Evolutionary conservation across 1,139 yeast genomes (phyloP), one percentile per base, ranked within the genome.

Genomic region (Torulaspora globosa): DNA sequence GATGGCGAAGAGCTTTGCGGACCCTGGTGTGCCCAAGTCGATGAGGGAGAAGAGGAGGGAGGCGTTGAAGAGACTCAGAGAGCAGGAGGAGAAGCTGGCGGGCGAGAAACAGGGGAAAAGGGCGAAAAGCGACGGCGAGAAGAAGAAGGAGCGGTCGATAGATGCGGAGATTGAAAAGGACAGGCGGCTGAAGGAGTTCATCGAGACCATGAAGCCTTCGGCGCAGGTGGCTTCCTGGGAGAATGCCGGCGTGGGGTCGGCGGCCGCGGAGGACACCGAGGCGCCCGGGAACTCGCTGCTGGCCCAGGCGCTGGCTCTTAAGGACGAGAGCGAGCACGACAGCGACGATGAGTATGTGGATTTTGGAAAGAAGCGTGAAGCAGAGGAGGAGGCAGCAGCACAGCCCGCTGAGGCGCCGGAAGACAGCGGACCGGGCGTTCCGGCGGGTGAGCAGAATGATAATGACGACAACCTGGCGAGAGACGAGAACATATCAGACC

Each of bases 1-100:
- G 41, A 60, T 84, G 46, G 98, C 98, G 1, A 87, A 86, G 68
- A 78, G 92, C 36, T 84, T 86, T 65, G 82, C 87, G 10, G 96
- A 87, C 63, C 89, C 92, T 4, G 70, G 71, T 6, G 90, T 85
- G 7, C 95, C 95, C n/a, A 67, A 78, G 49, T 79, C 94, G 0
- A 76, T 80, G 72, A 81, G 74, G 54, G 86, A 83, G 50, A 78
- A 78, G 68, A 73, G 75, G 56, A 72, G 79, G 61, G 73, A 75
- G 55, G 79, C 80, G 12, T 74, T 73, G 39, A 76, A 74, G 31
- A 73, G 78, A 50, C 65, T 82, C 32, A 69, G 72, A 54, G 75
- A 72, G 51, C 73, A 79, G 51, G 89, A 81, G 65, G 79, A 75
- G 55, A 67, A 75, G 51, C 52, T 64, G 14, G 63, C 77, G 36